phyloP scores from a whole-genome alignment of 148 eudicot genomes.

The Polygonum maritimum region DNA sequence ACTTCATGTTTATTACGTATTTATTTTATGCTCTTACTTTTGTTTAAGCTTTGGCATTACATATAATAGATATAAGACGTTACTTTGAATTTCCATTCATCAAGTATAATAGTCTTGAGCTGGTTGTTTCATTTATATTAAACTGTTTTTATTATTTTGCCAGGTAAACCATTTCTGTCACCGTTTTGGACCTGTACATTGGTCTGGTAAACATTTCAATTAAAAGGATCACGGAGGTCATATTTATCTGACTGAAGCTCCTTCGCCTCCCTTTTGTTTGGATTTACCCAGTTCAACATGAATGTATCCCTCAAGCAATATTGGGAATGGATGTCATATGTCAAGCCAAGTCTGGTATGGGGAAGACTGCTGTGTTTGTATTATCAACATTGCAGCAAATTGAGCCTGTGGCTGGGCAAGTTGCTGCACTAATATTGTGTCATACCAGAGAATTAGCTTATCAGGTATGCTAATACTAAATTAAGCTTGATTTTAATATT shows the following conservation, averaged over 20 bases:
- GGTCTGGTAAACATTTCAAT: constrained; percentile 52
- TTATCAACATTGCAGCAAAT: constrained; percentile 62
- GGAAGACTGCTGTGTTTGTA: constrained; percentile 72
- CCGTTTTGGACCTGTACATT: constrained; percentile 32
- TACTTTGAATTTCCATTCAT: neutral
- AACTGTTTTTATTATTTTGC: constrained; percentile 5
- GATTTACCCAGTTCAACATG: constrained; percentile 70
- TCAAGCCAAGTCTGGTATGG: constrained; percentile 81
- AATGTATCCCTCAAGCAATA: constrained; percentile 76
- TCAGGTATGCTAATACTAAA: constrained; percentile 26
- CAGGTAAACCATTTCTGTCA: constrained; percentile 50
- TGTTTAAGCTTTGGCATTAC: neutral
- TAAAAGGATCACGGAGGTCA: constrained; percentile 37
- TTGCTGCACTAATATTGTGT: constrained; percentile 64
- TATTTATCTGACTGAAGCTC: constrained; percentile 40
- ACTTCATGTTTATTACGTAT: no score
- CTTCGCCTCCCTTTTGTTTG: constrained; percentile 48
- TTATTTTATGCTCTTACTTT: no score
- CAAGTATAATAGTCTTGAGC: neutral
- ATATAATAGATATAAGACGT: neutral
- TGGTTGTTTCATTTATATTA: neutral
- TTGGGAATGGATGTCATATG: constrained; percentile 82
- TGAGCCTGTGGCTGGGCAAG: constrained; percentile 72
- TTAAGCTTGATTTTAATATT: neutral
- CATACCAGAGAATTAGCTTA: constrained; percentile 69